Percentiles rank a stretch among this genome's conserved stretches.
Evolutionary conservation across 73 alveolate species (phyloP).

Genomic region (Paramecium octaurelia): DNA sequence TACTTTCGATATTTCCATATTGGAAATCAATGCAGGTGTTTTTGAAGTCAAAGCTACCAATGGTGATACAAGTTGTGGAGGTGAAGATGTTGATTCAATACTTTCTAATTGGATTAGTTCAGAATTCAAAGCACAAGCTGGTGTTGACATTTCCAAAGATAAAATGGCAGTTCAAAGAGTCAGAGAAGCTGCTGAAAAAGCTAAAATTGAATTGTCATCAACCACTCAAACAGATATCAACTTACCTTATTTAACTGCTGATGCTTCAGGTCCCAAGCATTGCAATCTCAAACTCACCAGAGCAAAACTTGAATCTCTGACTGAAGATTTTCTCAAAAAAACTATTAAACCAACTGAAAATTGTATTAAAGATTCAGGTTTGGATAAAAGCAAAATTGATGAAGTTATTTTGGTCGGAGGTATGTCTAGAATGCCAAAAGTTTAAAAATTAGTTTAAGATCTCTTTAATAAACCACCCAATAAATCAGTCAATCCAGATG

Average conservation of each 20-base stretch:
- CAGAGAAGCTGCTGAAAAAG: conserved; percentile 94
- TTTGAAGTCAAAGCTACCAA: conserved; percentile 95
- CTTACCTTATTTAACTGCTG: conserved; percentile 88
- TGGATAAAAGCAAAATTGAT: conserved; percentile 84
- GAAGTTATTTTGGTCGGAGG: conserved; percentile 98
- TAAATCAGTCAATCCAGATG: conserved; percentile 94
- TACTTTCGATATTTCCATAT: conserved; percentile 95
- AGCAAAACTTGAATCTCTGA: conserved; percentile 79
- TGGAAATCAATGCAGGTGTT: conserved; percentile 95
- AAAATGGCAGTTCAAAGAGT: conserved; percentile 88
- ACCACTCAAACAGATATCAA: conserved; percentile 87
- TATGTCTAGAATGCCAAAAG: conserved; percentile 96
- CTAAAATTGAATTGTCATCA: conserved; percentile 92
- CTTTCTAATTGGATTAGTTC: conserved; percentile 70
- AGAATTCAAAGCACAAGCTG: conserved; percentile 83
- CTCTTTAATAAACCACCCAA: conserved; percentile 82
- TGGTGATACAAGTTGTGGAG: conserved; percentile 98
- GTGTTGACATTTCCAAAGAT: conserved; percentile 86
- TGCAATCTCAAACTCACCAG: conserved; percentile 80
- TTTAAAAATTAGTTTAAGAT: conserved; percentile 82
- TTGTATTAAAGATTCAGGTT: conserved; percentile 89
- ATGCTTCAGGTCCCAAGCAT: conserved; percentile 93
- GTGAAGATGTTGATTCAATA: conserved; percentile 93
- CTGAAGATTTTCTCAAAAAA: conserved; percentile 72
- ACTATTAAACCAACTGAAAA: conserved; percentile 82